Evolutionary conservation across 371 early-diverging fungal species (phyloP).

Genomic region (Mucor circinelloides): DNA sequence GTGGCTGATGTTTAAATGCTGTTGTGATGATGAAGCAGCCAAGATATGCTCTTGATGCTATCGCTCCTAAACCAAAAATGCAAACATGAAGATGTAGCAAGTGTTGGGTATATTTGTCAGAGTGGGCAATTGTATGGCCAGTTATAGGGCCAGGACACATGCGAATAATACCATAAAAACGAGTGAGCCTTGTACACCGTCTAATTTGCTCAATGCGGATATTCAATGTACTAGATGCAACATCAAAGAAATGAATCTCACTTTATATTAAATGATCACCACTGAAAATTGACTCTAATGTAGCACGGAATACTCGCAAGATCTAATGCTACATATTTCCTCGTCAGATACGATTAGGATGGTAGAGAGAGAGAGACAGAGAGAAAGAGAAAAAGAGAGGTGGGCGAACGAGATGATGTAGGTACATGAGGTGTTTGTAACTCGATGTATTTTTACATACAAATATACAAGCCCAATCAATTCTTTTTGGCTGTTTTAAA

Average conservation of each 20-base stretch:
- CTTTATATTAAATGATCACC: neutral
- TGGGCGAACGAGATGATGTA: no score
- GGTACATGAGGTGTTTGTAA: neutral
- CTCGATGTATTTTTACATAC: neutral
- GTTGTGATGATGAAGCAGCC: neutral
- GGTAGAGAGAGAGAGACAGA: neutral
- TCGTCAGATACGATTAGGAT: neutral
- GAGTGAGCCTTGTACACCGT: neutral
- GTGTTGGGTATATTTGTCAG: neutral
- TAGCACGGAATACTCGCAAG: neutral
- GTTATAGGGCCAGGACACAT: neutral
- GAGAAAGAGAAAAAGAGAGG: neutral
- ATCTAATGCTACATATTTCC: neutral
- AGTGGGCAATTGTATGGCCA: neutral
- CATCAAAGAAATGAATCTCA: neutral
- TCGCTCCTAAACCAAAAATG: neutral
- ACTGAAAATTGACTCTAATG: neutral
- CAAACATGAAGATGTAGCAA: no score
- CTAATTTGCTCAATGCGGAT: neutral
- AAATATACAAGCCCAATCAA: neutral
- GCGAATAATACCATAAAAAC: neutral
- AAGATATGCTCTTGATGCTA: neutral
- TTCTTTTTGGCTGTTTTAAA: neutral
- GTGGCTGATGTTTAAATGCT: neutral
- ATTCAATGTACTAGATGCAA: neutral